phyloP scores from a whole-genome alignment of 2,329 filamentous ascomycete genomes.

The Penicillium vulpinum region DNA sequence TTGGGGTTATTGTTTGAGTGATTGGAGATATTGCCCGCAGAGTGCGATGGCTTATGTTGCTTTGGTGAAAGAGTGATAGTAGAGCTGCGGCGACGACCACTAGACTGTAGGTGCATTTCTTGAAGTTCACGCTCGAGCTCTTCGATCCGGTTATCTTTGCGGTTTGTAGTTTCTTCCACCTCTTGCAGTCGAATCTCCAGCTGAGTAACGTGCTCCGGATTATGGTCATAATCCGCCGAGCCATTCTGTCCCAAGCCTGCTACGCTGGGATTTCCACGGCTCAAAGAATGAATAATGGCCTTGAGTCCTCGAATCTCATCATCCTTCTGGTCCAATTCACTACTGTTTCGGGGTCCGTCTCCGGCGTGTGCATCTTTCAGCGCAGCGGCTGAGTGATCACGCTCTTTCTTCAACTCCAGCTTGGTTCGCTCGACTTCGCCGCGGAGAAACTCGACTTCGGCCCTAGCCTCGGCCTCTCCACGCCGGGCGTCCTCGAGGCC shows the following conservation, averaged over 20 bases:
- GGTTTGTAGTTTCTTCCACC: slow-evolving; percentile 70
- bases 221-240: slow-evolving; percentile 40
- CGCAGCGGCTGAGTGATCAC: slow-evolving; percentile 72
- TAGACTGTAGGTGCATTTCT: slow-evolving; percentile 33
- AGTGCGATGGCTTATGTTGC: slow-evolving; percentile 35
- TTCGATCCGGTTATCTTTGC: slow-evolving; percentile 72
- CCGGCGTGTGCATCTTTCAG: slow-evolving; percentile 55
- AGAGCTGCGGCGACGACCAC: slow-evolving; percentile 33
- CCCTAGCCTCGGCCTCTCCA: slow-evolving; percentile 91
- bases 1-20: slow-evolving; percentile 35
- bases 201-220: slow-evolving; percentile 59
- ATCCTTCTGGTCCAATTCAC: slow-evolving; percentile 89
- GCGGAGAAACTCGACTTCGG: slow-evolving; percentile 91
- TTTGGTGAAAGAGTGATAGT: slow-evolving; percentile 38
- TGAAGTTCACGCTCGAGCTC: slow-evolving; percentile 81
- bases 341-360: slow-evolving; percentile 52
- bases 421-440: slow-evolving; percentile 92
- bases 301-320: slow-evolving; percentile 97
- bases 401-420: slow-evolving; percentile 81
- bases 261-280: slow-evolving; percentile 56
- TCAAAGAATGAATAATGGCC: slow-evolving; percentile 95
- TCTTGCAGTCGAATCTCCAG: slow-evolving; percentile 80
- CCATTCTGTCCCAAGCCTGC: slow-evolving; percentile 33
- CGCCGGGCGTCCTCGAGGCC: slow-evolving; percentile 91
- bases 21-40: slow-evolving; percentile 27